These are phyloP conservation scores for Boletus fagicola DNA, from an alignment of 768 basidiomycete species.

Conservation along the genomic window DNA sequence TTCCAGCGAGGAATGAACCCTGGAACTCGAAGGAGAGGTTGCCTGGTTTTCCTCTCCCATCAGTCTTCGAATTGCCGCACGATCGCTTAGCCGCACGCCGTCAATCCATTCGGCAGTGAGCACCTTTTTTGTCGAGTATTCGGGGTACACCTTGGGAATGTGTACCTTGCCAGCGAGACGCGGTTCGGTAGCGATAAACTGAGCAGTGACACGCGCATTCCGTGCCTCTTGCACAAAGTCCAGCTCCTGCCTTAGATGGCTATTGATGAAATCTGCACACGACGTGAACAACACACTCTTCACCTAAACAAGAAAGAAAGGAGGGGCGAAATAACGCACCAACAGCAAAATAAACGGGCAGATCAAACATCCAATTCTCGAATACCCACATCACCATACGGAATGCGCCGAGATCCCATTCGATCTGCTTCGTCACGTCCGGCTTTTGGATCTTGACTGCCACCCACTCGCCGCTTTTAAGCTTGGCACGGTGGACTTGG, in stretches of 20 bases:
- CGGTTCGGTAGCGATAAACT: conserved; percentile 68
- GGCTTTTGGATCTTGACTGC: conserved; percentile 96
- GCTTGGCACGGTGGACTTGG: conserved; percentile 82
- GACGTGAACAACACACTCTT: not conserved
- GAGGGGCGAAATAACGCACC: conserved; percentile 41
- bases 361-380: conserved; percentile 77
- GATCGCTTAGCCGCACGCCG: conserved; percentile 69
- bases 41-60: conserved; percentile 49
- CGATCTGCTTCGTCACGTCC: conserved; percentile 79
- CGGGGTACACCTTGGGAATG: conserved; percentile 73
- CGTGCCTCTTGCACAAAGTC: conserved; percentile 78
- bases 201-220: conserved; percentile 71
- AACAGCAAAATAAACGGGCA: conserved; percentile 80
- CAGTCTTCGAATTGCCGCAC: conserved; percentile 50
- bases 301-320: not conserved
- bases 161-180: conserved; percentile 67
- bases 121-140: conserved; percentile 71
- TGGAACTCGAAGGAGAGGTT: not conserved
- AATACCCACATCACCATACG: conserved; percentile 77
- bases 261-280: conserved; percentile 66
- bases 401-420: conserved; percentile 76
- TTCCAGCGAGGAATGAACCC: conserved; percentile 11
- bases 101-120: conserved; percentile 87
- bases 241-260: conserved; percentile 80
- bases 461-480: conserved; percentile 61